A percentile compares a stretch with the other conserved stretches of the same genome.
Conservation (phyloP, 108 stramenopile species). For the Bacterosira constricta region DNA sequence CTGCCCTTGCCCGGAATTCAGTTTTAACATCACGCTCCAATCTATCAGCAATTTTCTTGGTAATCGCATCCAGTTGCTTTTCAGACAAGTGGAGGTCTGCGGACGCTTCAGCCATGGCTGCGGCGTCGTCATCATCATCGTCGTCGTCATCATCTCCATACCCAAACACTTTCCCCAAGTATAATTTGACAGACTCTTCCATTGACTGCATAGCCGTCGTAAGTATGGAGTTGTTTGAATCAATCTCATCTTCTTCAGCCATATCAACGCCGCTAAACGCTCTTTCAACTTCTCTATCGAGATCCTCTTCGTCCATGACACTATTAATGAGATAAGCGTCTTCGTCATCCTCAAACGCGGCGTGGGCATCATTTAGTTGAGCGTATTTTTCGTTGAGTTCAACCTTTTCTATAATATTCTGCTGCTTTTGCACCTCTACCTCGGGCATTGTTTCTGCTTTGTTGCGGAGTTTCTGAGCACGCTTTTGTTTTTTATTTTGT, state of each 20-base stretch:
- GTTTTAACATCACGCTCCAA: conserved; percentile 43
- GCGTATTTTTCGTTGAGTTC: conserved; percentile 12
- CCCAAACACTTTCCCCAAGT: conserved; percentile 41
- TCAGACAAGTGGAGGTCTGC: conserved; percentile 26
- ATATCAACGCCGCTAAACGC: conserved; percentile 35
- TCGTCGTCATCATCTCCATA: conserved; percentile 22
- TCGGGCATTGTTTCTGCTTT: conserved; percentile 26
- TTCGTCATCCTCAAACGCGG: neutral
- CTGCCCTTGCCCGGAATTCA: conserved; percentile 39
- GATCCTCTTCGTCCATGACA: conserved; percentile 19
- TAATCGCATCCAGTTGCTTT: conserved; percentile 37
- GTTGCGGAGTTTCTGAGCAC: conserved; percentile 25
- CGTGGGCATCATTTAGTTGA: neutral
- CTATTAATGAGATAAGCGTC: neutral
- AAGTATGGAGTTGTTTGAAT: conserved; percentile 44
- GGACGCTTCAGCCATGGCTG: conserved; percentile 9
- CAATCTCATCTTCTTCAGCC: conserved; percentile 47
- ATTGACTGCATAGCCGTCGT: conserved; percentile 36
- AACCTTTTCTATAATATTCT: neutral
- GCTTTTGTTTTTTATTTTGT: conserved; percentile 4
- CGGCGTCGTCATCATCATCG: conserved; percentile 27
- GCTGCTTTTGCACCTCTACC: conserved; percentile 10
- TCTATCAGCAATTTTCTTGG: conserved; percentile 39
- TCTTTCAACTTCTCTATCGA: conserved; percentile 27
- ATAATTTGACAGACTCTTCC: conserved; percentile 41